Evolutionary conservation across 1,284 basidiomycete genomes (phyloP), one percentile per base, ranked within the genome.

Genomic region (Cryptococcus wingfieldii): DNA sequence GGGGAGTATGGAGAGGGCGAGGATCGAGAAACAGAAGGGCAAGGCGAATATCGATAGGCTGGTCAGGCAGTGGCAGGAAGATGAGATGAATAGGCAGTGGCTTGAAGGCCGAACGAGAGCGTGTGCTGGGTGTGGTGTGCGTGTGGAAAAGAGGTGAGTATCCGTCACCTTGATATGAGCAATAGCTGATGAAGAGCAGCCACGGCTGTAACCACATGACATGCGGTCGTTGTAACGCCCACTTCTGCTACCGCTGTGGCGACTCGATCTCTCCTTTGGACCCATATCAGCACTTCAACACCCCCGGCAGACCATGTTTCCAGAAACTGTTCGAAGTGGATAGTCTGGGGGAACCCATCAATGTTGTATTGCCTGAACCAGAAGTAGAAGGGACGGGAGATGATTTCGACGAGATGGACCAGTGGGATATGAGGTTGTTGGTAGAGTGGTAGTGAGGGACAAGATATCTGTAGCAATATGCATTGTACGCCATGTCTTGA

Each of bases 181-280:
- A 19, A 14, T 19, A 14, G n/a, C 50, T 46, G 27, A 37, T 50
- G n/a, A 25, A 41, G 25, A 44, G 31, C 39, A 64, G 66, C 54
- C 65, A 70, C 42, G 76, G 76, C 13, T 77, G 76, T 56, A 77
- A 77, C 62, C 76, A 77, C 51, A 76, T 77, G 69, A 73, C 69
- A 2, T 76, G 76, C 54, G 65, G 61, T 41, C 53, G 68, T 13
- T 75, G 74, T 46, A 48, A 61, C 8, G 62, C 71, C 2, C 76
- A 76, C 56, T 77, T 76, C 59, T 77, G 74, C 57, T 76, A 71
- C 55, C 64, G 71, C 10, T 77, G 75, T 52, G 72, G 70, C 3
- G 51, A 54, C n/a, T 61, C 64, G 16, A 70, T 75, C 42, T 64
- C 66, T 16, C 66, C 70, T 0, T 52, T 58, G 4, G 71, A 75